Evolutionary conservation across 1,284 basidiomycete species (phyloP).

Genomic region (Sporisorium exsertum): DNA sequence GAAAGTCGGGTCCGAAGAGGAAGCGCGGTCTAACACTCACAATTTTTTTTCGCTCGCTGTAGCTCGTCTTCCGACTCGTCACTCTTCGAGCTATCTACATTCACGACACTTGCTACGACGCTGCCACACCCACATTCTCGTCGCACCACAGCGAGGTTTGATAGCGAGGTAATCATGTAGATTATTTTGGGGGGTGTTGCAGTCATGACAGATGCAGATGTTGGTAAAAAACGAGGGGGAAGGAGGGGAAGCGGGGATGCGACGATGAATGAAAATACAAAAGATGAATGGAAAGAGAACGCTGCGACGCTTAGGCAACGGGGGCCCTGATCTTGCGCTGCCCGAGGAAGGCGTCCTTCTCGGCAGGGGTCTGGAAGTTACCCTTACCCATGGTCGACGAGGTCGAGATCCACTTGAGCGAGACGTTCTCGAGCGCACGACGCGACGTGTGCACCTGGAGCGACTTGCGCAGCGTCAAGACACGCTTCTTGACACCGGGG

Average conservation of each 20-base stretch:
- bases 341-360: slow-evolving; percentile 94
- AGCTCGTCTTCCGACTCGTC: too few relatives aligned
- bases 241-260: slow-evolving; percentile 18
- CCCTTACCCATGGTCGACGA: slow-evolving; percentile 90
- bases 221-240: slow-evolving; percentile 13
- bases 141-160: not conserved
- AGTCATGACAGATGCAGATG: slow-evolving; percentile 40
- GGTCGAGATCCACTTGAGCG: slow-evolving; percentile 99
- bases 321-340: slow-evolving; percentile 65
- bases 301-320: slow-evolving; percentile 47
- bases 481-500: slow-evolving; percentile 97
- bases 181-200: slow-evolving; percentile 47
- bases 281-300: slow-evolving; percentile 15
- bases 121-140: not conserved
- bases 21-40: not conserved
- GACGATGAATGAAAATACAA: slow-evolving; percentile 24
- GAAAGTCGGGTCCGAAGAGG: not conserved
- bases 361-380: slow-evolving; percentile 93
- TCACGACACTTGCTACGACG: not conserved
- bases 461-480: slow-evolving; percentile 77
- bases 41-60: too few relatives aligned
- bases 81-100: not conserved
- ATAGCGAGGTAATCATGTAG: slow-evolving; percentile 47
- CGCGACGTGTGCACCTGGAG: slow-evolving; percentile 68
- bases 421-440: slow-evolving; percentile 85